Evolutionary conservation across 2,329 filamentous ascomycete genomes (phyloP).

Genomic region (Penicillium sp.): DNA sequence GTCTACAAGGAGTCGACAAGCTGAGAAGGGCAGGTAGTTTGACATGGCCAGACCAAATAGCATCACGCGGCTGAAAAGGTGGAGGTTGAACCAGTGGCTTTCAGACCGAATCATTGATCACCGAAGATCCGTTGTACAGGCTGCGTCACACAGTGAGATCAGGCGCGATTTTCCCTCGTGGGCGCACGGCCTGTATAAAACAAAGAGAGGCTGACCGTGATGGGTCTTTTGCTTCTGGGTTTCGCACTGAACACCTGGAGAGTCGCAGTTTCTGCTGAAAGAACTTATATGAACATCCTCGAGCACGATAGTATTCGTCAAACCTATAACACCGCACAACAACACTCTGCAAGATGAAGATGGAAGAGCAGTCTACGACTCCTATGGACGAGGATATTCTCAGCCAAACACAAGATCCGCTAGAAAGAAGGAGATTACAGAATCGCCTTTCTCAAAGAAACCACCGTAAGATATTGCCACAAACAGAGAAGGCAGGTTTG

Average conservation of each 20-base stretch:
- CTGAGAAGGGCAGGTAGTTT: slow-evolving; percentile 5
- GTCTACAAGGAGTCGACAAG: neutral
- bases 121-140: slow-evolving; percentile 19
- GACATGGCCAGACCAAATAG: neutral
- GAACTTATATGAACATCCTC: neutral
- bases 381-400: slow-evolving; percentile 11
- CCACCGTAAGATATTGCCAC: slow-evolving; percentile 25
- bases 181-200: slow-evolving; percentile 14
- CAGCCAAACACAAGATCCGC: slow-evolving; percentile 29
- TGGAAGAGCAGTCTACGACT: slow-evolving; percentile 12
- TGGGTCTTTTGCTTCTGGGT: neutral
- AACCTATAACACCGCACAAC: neutral
- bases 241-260: neutral
- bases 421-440: slow-evolving; percentile 33
- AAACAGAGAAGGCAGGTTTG: no score
- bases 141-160: slow-evolving; percentile 27
- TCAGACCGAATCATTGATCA: slow-evolving; percentile 13
- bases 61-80: slow-evolving; percentile 15
- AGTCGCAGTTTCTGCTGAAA: neutral
- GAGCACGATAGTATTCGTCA: neutral
- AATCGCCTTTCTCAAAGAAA: slow-evolving; percentile 37
- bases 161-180: slow-evolving; percentile 10
- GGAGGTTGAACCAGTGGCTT: slow-evolving; percentile 6
- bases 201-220: neutral
- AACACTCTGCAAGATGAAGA: neutral